Conservation (phyloP, 2,329 filamentous ascomycete genomes). For the Trichoderma simmonsii region DNA sequence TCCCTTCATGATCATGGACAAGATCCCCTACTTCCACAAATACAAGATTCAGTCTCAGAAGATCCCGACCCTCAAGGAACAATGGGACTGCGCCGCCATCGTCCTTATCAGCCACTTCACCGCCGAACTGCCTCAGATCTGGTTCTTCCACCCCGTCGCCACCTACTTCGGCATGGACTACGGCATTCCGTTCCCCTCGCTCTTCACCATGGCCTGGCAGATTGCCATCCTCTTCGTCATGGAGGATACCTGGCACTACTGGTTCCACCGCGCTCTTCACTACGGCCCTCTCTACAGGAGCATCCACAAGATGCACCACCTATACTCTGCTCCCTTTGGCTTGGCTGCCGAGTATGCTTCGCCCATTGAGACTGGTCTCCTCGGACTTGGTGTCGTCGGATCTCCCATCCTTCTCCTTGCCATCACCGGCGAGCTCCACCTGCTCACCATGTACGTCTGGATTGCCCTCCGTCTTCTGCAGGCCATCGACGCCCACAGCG, state of each 20-base stretch:
- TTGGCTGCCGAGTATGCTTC: conserved; percentile 96
- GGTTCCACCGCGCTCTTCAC: conserved; percentile 88
- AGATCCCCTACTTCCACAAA: conserved; percentile 79
- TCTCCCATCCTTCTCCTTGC: conserved; percentile 80
- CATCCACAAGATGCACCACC: conserved; percentile 99
- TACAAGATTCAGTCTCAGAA: conserved; percentile 94
- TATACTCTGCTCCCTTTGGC: conserved; percentile 96
- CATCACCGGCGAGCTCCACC: conserved; percentile 82
- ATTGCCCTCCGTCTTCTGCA: conserved; percentile 91
- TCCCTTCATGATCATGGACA: conserved; percentile 91
- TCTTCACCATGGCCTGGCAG: conserved; percentile 85
- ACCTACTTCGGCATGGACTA: conserved; percentile 88
- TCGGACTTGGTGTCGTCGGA: conserved; percentile 82
- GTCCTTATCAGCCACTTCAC: conserved; percentile 96
- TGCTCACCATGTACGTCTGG: conserved; percentile 97
- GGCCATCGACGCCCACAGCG: conserved; percentile 95
- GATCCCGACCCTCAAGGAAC: conserved; percentile 87
- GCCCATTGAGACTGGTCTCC: conserved; percentile 92
- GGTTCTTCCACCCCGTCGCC: conserved; percentile 97
- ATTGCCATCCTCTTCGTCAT: conserved; percentile 92
- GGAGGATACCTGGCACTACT: conserved; percentile 99
- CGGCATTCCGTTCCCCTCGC: conserved; percentile 80
- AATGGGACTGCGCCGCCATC: conserved; percentile 89
- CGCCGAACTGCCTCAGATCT: conserved; percentile 96
- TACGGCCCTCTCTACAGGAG: conserved; percentile 93